Base-by-base conservation (phyloP, 139 green algal genomes). In the Chlorella sp. region DNA sequence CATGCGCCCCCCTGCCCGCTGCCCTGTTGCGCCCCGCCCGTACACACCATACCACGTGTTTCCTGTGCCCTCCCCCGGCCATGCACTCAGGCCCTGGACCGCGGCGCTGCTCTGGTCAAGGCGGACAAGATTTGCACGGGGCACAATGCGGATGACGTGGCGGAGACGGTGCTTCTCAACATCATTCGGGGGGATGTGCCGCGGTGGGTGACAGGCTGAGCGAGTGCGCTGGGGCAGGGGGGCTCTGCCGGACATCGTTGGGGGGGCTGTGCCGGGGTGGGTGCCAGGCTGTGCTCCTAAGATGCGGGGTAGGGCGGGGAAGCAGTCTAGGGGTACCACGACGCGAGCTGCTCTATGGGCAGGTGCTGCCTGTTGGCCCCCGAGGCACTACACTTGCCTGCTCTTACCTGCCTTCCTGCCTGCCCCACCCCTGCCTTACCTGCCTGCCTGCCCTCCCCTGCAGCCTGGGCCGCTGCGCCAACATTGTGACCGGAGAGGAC, bases 71-170 rank as follows among this genome's bases (percentile, higher is more conserved):
- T 61, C 32, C 26, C 83, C 22, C 66, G 26, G 9, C 19, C 32
- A 57, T 57, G 48, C 34, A 3, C 69, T 2, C 93, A 99, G 93
- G 97, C 97, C 0, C 94, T 99, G 40, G 98, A 99, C 90, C 86
- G 97, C 14, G 97, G 97, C 0, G 98, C 97, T 0, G 82, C 90
- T 24, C 61, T 98, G 19, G 57, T 96, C 32, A 82, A 85, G 0
- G 96, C 96, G 0, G 91, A 96, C 90, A 98, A 98, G 90, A 94
- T 97, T 36, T 95, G 91, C n/a, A 98, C 96, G 34, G 96, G 98
- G 1, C 98, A 99, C 94, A 99, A 99, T 91, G 98, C 98, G 21
- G 98, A 99, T 81, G 98, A 99, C 88, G 92, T 99, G 36, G 98
- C 97, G 18, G 98, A 99, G 91, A 99, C 98, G 1, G 96, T 99